Evolutionary conservation across 371 early-diverging fungal genomes (phyloP), one percentile per base, ranked within the genome.

Genomic region (Circinella minor): DNA sequence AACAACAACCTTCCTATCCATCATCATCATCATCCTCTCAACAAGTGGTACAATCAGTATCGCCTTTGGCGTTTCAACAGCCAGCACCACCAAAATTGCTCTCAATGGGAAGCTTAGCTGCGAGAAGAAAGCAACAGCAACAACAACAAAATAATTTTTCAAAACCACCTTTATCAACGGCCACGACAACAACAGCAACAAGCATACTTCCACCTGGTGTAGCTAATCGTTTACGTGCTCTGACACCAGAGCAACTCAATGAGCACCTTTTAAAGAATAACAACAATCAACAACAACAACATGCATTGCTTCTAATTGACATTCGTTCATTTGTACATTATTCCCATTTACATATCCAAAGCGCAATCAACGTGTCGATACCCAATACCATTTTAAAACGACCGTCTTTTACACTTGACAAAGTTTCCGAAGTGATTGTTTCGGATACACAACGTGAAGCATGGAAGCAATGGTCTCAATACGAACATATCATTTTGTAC

Each of bases 321-420:
- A 82, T 89, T 65, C 87, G 90, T 18, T 81, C 91, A 0, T 77
- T 85, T 71, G 81, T 79, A 3, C 83, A 86, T 38, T 84, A 79
- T 64, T 76, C 85, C 8, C 78, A 73, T n/a, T 74, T 77, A 3
- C 81, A 78, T 27, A 82, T 90, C 46, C 76, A 75, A 49, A 61
- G 71, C 4, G 78, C 89, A 14, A 78, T 90, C 51, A 81, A 83
- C 62, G 79, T 90, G 27, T 85, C 83, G 68, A 75, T 89, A 37
- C 89, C 91, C 55, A 86, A 76, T 63, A 88, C 90, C 36, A 80
- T 90, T 3, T 73, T 90, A 48, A 86, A 84, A 65, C 64, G 91
- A 62, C 80, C 85, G 36, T 82, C 86, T 34, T 90, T 86, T 65
- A 83, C 86, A 0, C 71, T 88, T 11, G 84, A 79, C 15, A 89